Conservation (phyloP, 139 green algal genomes). For the Closterium sp. region DNA sequence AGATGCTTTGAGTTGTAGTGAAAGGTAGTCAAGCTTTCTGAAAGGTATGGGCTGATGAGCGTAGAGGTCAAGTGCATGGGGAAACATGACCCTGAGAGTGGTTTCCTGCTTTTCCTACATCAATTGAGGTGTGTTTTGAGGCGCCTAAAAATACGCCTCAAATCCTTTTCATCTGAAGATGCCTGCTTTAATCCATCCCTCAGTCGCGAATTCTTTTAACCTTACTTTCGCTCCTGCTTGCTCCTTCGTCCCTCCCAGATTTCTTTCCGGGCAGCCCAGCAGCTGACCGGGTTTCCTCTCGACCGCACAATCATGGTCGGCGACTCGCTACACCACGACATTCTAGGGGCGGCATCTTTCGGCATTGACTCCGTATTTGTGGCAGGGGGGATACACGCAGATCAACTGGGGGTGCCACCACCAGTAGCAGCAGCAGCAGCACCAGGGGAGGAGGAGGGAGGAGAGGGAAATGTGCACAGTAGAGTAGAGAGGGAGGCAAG, state of each 20-base stretch:
- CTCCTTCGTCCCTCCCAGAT: constrained; percentile 16
- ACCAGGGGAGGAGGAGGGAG: neutral
- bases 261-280: constrained; percentile 27
- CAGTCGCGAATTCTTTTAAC: neutral
- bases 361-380: constrained; percentile 47
- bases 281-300: constrained; percentile 21
- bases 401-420: constrained; percentile 11
- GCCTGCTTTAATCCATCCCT: no score
- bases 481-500: neutral
- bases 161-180: no score
- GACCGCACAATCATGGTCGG: constrained; percentile 13
- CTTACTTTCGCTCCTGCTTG: neutral
- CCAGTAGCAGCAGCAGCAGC: neutral
- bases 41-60: no score
- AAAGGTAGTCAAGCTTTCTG: no score
- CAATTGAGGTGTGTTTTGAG: no score
- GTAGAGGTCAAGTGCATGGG: no score
- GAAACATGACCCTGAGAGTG: no score
- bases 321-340: constrained; percentile 48
- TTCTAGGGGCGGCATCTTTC: constrained; percentile 8
- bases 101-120: no score
- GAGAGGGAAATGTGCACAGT: neutral
- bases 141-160: no score
- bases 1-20: no score
- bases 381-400: constrained; percentile 38